A percentile compares a stretch with the other conserved stretches of the same genome.
These are phyloP conservation scores for Boletus smithii DNA, from an alignment of 1,284 basidiomycete genomes.

Conservation along the genomic window DNA sequence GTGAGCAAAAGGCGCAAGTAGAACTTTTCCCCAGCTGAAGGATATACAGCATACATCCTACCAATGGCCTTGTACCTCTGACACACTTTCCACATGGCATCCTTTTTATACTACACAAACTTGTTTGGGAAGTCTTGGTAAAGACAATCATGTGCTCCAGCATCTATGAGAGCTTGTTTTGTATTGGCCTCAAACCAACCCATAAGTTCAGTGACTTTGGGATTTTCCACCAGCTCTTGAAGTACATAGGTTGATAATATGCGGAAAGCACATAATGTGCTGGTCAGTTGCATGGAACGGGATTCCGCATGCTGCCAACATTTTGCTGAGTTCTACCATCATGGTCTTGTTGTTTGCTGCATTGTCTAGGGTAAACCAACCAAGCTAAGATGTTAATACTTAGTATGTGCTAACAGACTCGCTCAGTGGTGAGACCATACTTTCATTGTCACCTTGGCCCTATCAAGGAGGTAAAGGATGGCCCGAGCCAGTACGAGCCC, in stretches of 20 bases:
- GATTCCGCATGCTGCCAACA: too few species aligned
- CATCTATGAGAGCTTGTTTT: conserved; percentile 18
- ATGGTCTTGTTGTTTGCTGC: too few species aligned
- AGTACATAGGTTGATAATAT: too few species aligned
- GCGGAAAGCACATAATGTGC: background rate
- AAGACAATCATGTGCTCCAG: conserved; percentile 26
- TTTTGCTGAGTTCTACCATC: too few species aligned
- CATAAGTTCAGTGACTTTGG: conserved; percentile 28
- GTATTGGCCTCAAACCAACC: conserved; percentile 41
- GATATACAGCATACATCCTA: conserved; percentile 30
- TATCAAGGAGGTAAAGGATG: too few species aligned
- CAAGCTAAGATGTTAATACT: too few species aligned
- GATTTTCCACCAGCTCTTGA: background rate
- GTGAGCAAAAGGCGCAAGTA: conserved; percentile 24
- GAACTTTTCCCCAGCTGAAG: conserved; percentile 29
- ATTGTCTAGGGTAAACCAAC: too few species aligned
- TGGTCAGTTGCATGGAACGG: too few species aligned
- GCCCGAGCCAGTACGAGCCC: too few species aligned
- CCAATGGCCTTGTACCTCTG: conserved; percentile 24
- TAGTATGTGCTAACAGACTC: too few species aligned
- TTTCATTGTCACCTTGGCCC: too few species aligned
- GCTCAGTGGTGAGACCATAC: too few species aligned
- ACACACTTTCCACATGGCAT: conserved; percentile 27
- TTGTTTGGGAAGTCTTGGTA: conserved; percentile 41
- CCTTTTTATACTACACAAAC: conserved; percentile 13